Evolutionary conservation across 2,329 filamentous ascomycete genomes (phyloP), one percentile per base, ranked within the genome.

Genomic region (Xylariaceae sp.): DNA sequence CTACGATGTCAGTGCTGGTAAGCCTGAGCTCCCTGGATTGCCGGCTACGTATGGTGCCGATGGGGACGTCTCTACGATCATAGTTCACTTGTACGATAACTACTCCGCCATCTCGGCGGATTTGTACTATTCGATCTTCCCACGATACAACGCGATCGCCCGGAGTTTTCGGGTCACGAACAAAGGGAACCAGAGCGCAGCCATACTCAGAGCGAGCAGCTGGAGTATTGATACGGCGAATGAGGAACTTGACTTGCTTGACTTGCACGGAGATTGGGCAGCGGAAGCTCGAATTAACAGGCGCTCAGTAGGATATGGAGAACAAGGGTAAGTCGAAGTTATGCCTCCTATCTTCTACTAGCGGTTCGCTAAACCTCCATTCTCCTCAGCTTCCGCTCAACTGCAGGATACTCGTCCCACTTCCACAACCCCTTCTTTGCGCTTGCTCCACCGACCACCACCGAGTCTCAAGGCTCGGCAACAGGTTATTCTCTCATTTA

Each of bases 401-500:
- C 75, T 0, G 78, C 77, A 3, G 85, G 85, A 1, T 87, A 84
- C 64, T 83, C 84, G 0, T 86, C 83, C 0, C 82, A 86, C 59
- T 72, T 83, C 1, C 82, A 86, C 64, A 88, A 88, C 60, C 84
- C 84, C 0, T 87, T 87, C 70, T 74, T 87, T 18, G 76, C 81
- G 0, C 68, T 88, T 2, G 74, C 82, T 0, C 72, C 79, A 3
- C 79, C 83, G 0, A 73, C 72, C 0, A 82, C 84, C 0, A 87
- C 84, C 1, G 84, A 88, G 61, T 77, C 78, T 0, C 74, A 77
- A 2, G 85, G 85, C 1, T 78, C 86, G 30, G 83, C 81, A 6
- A 87, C 82, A 76, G 85, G 83, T 0, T 87, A 87, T 67, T 85
- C 82, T 1, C 75, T 87, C 2, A 74, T 88, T 15, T 88, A 86